phyloP scores from a whole-genome alignment of 2,329 filamentous ascomycete species.

The Fusarium keratoplasticum region DNA sequence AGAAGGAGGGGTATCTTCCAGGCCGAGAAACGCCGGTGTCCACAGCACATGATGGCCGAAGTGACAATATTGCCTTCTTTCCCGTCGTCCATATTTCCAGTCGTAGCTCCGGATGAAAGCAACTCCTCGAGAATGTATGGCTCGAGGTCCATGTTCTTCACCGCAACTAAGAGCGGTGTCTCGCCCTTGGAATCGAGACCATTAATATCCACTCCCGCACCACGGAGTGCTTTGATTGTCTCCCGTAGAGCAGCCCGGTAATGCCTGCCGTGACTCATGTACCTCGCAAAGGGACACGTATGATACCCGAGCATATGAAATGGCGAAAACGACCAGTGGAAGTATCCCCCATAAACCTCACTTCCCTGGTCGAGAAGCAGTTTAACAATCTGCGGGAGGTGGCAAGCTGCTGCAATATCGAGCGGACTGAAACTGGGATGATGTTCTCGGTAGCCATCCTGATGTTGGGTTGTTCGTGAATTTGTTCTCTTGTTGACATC shows the following conservation, averaged over 20 bases:
- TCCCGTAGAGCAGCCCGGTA: not conserved
- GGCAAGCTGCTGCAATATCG: not conserved
- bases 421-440: not conserved
- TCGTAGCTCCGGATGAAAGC: not conserved
- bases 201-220: not conserved
- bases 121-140: conserved; percentile 2
- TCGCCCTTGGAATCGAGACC: not conserved
- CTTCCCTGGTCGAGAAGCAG: not conserved
- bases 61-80: not conserved
- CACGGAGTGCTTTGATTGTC: not conserved
- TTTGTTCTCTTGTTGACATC: not conserved
- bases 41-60: not conserved
- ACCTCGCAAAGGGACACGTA: not conserved
- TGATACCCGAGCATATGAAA: not conserved
- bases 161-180: not conserved
- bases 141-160: not conserved
- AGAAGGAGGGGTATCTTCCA: not conserved
- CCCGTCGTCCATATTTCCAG: not conserved
- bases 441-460: not conserved
- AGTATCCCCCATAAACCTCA: not conserved
- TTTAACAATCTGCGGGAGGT: not conserved
- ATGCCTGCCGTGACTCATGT: not conserved
- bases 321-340: not conserved
- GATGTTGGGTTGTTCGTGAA: not conserved
- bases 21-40: not conserved